phyloP scores from a whole-genome alignment of 306 rosid genomes.

The Cucurbita argyrosperma region DNA sequence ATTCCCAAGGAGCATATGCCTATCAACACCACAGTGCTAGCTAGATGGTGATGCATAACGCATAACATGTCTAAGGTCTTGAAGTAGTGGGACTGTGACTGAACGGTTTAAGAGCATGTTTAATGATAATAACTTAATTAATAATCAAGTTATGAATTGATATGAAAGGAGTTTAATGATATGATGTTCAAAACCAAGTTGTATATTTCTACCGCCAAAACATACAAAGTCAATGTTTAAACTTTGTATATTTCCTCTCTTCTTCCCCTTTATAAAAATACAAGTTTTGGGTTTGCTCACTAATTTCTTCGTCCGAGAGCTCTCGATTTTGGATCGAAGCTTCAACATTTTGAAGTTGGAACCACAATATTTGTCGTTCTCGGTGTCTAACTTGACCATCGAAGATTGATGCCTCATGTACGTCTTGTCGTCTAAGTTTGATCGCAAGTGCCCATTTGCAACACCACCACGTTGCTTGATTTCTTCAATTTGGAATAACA shows the following conservation, averaged over 20 bases:
- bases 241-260: background rate
- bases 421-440: constrained; percentile 59
- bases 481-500: constrained; percentile 8
- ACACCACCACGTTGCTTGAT: constrained; percentile 64
- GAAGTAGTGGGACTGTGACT: too few relatives aligned
- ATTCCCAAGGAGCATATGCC: too few relatives aligned
- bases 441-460: constrained; percentile 76
- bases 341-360: background rate
- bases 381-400: constrained; percentile 18
- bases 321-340: background rate
- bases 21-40: too few relatives aligned
- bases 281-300: background rate
- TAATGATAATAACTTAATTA: too few relatives aligned
- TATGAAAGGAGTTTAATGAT: background rate
- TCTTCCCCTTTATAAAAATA: too few relatives aligned
- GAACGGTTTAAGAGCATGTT: too few relatives aligned
- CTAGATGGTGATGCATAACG: too few relatives aligned
- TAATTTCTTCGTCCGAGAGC: background rate
- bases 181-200: background rate
- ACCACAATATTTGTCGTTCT: background rate
- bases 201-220: background rate
- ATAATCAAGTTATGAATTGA: too few relatives aligned
- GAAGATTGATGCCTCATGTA: constrained; percentile 64
- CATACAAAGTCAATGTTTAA: background rate
- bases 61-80: too few relatives aligned